These are phyloP conservation scores for Leptosphaerulina australis DNA, from an alignment of 2,329 filamentous ascomycete species.

Conservation along the genomic window DNA sequence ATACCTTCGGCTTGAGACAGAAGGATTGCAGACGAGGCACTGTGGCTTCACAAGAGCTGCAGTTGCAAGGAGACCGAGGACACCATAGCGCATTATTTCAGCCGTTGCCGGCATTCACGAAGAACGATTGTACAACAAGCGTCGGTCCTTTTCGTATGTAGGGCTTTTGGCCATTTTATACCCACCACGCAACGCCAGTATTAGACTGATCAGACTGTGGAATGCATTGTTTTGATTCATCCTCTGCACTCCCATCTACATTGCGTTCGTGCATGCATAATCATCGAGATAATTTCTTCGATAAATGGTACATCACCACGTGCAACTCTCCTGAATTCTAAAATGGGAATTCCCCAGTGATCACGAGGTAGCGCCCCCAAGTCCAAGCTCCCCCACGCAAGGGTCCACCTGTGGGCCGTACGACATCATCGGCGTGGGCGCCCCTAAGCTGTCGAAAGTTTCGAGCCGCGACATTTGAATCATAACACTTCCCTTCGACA, in stretches of 20 bases:
- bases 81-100: constrained; percentile 14
- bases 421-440: constrained; percentile 24
- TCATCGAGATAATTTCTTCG: not conserved
- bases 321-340: constrained; percentile 8
- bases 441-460: constrained; percentile 10
- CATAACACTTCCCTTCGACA: not conserved
- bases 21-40: not conserved
- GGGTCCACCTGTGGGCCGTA: constrained; percentile 17
- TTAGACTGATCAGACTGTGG: constrained; percentile 20
- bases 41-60: not conserved
- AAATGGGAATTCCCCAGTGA: constrained; percentile 7
- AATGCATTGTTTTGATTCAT: constrained; percentile 10
- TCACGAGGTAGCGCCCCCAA: constrained; percentile 7
- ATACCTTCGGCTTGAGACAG: constrained; percentile 10
- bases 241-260: not conserved
- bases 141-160: constrained; percentile 20
- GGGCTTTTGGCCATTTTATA: constrained; percentile 24
- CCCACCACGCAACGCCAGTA: constrained; percentile 28
- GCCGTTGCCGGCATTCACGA: constrained; percentile 19
- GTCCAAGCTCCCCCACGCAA: constrained; percentile 15
- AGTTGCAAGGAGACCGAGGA: not conserved
- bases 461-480: constrained; percentile 1
- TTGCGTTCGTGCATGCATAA: not conserved
- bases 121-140: constrained; percentile 23
- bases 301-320: not conserved